phyloP scores from a whole-genome alignment of 495 filamentous ascomycete genomes.

The Tuber microsphaerosporum region DNA sequence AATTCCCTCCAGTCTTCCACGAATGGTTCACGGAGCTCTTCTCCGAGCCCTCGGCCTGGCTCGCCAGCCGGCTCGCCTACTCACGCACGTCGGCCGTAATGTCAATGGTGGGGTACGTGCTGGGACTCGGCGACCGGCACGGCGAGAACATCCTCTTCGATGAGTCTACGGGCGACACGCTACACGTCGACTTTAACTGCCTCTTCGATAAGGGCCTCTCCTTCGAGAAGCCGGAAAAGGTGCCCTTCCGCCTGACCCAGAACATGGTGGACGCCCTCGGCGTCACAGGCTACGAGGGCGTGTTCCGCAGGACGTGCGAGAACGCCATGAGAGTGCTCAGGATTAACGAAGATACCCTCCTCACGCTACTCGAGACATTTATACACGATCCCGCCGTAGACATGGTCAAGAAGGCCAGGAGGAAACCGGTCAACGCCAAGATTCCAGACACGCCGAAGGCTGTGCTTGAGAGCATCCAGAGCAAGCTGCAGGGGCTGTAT shows the following conservation, averaged over 20 bases:
- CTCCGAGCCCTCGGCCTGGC: constrained; percentile 86
- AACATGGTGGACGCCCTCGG: constrained; percentile 98
- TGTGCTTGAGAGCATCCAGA: constrained; percentile 79
- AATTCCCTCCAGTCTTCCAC: constrained; percentile 74
- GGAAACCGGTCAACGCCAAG: constrained; percentile 43
- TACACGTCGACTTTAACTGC: constrained; percentile 99
- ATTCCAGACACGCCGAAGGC: constrained; percentile 81
- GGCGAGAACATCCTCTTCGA: constrained; percentile 96
- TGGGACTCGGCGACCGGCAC: constrained; percentile 95
- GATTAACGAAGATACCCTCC: constrained; percentile 86
- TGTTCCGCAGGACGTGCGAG: constrained; percentile 80
- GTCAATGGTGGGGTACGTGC: constrained; percentile 92
- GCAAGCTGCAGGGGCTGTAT: constrained; percentile 77
- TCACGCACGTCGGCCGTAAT: constrained; percentile 92
- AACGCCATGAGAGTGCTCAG: constrained; percentile 75
- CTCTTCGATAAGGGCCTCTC: constrained; percentile 98
- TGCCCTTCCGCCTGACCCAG: constrained; percentile 96
- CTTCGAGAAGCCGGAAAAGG: constrained; percentile 86
- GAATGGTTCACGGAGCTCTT: constrained; percentile 96
- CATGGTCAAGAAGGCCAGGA: constrained; percentile 62
- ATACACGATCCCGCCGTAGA: constrained; percentile 94
- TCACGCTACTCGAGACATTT: constrained; percentile 95
- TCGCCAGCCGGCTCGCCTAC: constrained; percentile 80
- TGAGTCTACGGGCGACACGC: constrained; percentile 83
- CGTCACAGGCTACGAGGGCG: constrained; percentile 82